Percentiles rank a stretch among this genome's conserved stretches.
These are phyloP conservation scores for Xanthoparmelia taractica DNA, from an alignment of 495 filamentous ascomycete species.

Conservation along the genomic window DNA sequence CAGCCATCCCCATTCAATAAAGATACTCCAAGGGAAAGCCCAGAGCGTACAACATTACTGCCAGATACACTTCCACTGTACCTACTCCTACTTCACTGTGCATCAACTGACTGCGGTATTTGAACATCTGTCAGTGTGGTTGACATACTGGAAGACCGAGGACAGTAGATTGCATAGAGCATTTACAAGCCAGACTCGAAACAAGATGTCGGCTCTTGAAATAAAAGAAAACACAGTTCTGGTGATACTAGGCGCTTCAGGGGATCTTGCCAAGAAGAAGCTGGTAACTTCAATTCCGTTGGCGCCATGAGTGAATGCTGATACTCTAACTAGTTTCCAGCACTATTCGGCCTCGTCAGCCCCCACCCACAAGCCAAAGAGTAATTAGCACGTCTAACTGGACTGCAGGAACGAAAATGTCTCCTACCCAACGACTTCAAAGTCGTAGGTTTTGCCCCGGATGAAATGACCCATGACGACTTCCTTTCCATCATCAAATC, in stretches of 20 bases:
- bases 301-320: neutral
- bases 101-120: neutral
- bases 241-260: slow-evolving; percentile 24
- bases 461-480: slow-evolving; percentile 20
- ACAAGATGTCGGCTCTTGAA: slow-evolving; percentile 11
- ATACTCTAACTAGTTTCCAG: slow-evolving; percentile 19
- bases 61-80: neutral
- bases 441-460: slow-evolving; percentile 25
- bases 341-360: slow-evolving; percentile 24
- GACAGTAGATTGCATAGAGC: neutral
- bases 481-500: slow-evolving; percentile 20
- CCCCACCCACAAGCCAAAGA: too few relatives aligned
- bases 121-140: neutral
- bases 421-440: slow-evolving; percentile 19
- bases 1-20: neutral
- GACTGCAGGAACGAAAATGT: slow-evolving; percentile 18
- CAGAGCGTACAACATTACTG: neutral
- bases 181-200: neutral
- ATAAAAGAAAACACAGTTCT: slow-evolving; percentile 22
- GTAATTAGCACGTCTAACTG: neutral
- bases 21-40: neutral
- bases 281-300: slow-evolving; percentile 8
- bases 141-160: neutral
- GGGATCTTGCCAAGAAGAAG: slow-evolving; percentile 27
- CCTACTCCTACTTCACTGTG: neutral